Evolutionary conservation across 192 early-diverging fungal genomes (phyloP).

Genomic region (Haplosporangium gracile): DNA sequence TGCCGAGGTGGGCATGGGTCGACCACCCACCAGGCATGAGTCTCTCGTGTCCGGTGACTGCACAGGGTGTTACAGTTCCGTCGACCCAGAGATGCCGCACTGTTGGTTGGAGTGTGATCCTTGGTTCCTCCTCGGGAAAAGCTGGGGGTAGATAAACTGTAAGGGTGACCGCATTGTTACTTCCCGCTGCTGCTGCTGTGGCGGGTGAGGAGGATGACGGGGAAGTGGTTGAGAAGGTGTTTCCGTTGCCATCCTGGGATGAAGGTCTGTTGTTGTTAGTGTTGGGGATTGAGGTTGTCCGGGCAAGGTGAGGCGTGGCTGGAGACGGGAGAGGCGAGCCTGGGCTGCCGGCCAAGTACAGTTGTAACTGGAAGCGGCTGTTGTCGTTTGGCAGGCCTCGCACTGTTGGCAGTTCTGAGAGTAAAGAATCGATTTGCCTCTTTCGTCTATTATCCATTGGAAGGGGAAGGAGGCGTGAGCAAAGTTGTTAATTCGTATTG

Average conservation of each 20-base stretch:
- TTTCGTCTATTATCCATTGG: conserved; percentile 22
- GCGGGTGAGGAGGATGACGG: background rate
- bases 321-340: conserved; percentile 18
- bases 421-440: conserved; percentile 49
- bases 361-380: conserved; percentile 36
- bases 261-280: conserved; percentile 4
- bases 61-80: conserved; percentile 37
- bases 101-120: conserved; percentile 63
- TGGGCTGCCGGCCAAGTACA: conserved; percentile 21
- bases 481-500: background rate
- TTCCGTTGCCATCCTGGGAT: background rate
- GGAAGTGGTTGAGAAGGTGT: background rate
- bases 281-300: conserved; percentile 6
- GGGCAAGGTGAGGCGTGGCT: conserved; percentile 18
- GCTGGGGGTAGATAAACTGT: conserved; percentile 60
- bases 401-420: conserved; percentile 39
- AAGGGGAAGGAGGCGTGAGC: background rate
- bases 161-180: conserved; percentile 21
- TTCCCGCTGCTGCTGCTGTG: background rate
- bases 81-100: conserved; percentile 70
- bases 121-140: conserved; percentile 69
- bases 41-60: conserved; percentile 62
- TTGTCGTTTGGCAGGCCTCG: conserved; percentile 37
- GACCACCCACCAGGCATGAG: conserved; percentile 58
- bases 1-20: conserved; percentile 60